Evolutionary conservation across 371 early-diverging fungal species (phyloP), one percentile per base, ranked within the genome.

Genomic region (Mortierella sp.): DNA sequence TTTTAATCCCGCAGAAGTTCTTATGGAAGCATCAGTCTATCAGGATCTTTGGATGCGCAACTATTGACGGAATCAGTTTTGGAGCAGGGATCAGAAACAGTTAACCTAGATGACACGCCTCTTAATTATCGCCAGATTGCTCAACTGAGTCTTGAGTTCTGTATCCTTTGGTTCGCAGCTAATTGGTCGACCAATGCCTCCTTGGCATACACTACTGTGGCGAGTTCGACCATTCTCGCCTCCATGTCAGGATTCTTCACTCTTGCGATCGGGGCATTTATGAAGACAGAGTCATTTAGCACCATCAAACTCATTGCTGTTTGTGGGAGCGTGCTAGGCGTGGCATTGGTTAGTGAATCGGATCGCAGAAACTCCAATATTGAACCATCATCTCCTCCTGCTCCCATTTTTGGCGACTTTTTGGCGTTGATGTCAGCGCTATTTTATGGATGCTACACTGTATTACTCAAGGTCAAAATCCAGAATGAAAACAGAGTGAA

Each of bases 241-340:
- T 92, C 94, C 13, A 94, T 92, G 76, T 93, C 94, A 57, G 94
- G 94, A 22, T 83, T 94, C 43, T 95, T 93, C 67, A 96, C 96
- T 6, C 83, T 96, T 24, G 84, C 87, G 0, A 89, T 96, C 61
- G 96, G 95, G 2, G 84, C 92, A 0, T n/a, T 87, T 15, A 79
- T 87, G 41, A 85, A 88, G 48, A 90, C 93, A 16, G 96, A 95
- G 72, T 72, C 64, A 15, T 84, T 95, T 43, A 91, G 84, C 16
- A 60, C 78, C 1, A 50, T 83, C 33, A 90, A 93, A 58, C 57
- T 93, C 24, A 69, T 84, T 1, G 90, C 94, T 15, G 94, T 94
- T 4, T 71, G 69, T 38, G 70, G 52, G 84, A 62, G 89, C 88
- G 90, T 92, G 69, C 58, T 80, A 13, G 72, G 68, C 10, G 77